phyloP scores from a whole-genome alignment of 2,329 filamentous ascomycete species.

The Scedosporium apiospermum region DNA sequence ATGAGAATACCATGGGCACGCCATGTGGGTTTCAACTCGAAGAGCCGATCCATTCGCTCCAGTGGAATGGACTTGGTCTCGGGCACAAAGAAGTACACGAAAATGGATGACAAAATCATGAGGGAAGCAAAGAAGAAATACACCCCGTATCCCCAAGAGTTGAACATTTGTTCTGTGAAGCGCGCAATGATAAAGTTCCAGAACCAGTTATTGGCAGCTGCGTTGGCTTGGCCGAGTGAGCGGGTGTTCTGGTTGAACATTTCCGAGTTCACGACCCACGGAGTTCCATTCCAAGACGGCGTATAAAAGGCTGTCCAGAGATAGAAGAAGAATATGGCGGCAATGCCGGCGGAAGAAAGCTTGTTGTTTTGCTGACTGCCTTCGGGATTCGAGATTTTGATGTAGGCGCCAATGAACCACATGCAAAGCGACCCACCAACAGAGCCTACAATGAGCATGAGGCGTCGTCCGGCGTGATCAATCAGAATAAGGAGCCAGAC shows the following conservation, averaged over 20 bases:
- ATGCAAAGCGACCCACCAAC: constrained; percentile 14
- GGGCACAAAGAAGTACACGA: constrained; percentile 4
- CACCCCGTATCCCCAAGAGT: constrained; percentile 23
- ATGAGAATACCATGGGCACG: constrained; percentile 34
- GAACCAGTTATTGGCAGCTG: constrained; percentile 64
- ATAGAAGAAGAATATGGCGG: constrained; percentile 61
- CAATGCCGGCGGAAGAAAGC: constrained; percentile 42
- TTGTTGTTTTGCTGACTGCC: constrained; percentile 24
- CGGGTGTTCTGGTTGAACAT: constrained; percentile 19
- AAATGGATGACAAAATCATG: constrained; percentile 2
- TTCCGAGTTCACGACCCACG: constrained; percentile 14
- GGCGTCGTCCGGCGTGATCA: constrained; percentile 35
- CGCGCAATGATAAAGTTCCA: constrained; percentile 39
- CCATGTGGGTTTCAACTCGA: constrained; percentile 27
- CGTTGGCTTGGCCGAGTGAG: constrained; percentile 40
- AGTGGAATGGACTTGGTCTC: constrained; percentile 4
- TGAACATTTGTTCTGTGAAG: constrained; percentile 33
- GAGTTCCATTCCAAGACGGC: constrained; percentile 52
- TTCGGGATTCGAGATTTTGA: constrained; percentile 41
- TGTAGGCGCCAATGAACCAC: constrained; percentile 24
- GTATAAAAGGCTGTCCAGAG: constrained; percentile 60
- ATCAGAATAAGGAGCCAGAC: constrained; percentile 34
- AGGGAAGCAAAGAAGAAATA: constrained; percentile 5
- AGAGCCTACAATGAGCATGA: constrained; percentile 14
- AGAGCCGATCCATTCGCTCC: constrained; percentile 5